Evolutionary conservation across 2,329 filamentous ascomycete genomes (phyloP).

Genomic region (Xylaria arbuscula): DNA sequence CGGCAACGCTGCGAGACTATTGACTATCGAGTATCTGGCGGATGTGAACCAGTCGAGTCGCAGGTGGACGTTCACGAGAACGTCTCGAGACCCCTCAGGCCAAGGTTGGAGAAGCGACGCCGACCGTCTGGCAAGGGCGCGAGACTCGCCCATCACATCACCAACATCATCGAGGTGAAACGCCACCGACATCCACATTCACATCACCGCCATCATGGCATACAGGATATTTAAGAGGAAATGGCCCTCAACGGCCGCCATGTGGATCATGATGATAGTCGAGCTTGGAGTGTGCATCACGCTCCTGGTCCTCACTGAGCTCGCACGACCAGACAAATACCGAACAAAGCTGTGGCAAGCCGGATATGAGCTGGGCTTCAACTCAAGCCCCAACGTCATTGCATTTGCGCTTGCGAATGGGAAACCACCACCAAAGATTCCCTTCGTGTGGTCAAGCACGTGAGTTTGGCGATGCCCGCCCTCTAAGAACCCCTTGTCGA

Average conservation of each 20-base stretch:
- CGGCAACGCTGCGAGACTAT: conserved; percentile 28
- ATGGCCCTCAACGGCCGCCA: conserved; percentile 68
- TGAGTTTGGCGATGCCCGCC: conserved; percentile 55
- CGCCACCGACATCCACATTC: conserved; percentile 5
- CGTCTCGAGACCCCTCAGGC: conserved; percentile 6
- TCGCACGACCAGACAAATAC: conserved; percentile 78
- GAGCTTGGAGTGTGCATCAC: conserved; percentile 75
- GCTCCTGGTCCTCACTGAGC: conserved; percentile 75
- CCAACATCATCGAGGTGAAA: conserved; percentile 14
- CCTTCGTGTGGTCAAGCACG: conserved; percentile 79
- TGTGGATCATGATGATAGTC: conserved; percentile 71
- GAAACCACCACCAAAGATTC: conserved; percentile 67
- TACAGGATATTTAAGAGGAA: conserved; percentile 69
- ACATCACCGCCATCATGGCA: conserved; percentile 48
- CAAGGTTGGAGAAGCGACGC: conserved; percentile 7
- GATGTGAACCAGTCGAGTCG: conserved; percentile 42
- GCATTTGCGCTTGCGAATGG: conserved; percentile 81
- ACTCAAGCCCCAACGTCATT: conserved; percentile 76
- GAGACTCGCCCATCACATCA: conserved; percentile 34
- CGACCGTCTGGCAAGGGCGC: conserved; percentile 5
- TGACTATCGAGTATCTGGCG: conserved; percentile 30
- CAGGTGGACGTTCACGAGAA: conserved; percentile 31
- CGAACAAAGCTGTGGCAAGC: conserved; percentile 78
- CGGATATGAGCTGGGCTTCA: conserved; percentile 76
- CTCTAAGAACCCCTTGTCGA: not conserved